Conservation (phyloP, 306 rosid genomes). For the Cercis canadensis region DNA sequence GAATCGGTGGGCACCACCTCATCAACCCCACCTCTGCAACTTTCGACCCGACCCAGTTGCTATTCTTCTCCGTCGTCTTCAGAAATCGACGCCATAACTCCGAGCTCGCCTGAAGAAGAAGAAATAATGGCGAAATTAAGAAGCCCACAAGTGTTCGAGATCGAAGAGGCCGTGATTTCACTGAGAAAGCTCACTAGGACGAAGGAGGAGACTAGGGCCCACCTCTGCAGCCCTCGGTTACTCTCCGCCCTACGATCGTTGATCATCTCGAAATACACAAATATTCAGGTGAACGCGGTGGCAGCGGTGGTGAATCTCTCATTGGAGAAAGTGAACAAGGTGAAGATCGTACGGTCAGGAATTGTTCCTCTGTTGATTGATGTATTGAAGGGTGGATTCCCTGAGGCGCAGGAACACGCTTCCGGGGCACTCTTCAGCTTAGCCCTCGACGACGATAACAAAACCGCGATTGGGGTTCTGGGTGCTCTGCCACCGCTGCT, state of each 20-base stretch:
- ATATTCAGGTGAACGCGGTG: conserved; percentile 71
- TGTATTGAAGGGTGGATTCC: conserved; percentile 62
- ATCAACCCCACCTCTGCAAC: conserved; percentile 55
- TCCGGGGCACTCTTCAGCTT: conserved; percentile 83
- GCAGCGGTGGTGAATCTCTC: conserved; percentile 86
- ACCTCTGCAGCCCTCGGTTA: conserved; percentile 55
- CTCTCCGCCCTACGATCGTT: conserved; percentile 58
- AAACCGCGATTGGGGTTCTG: conserved; percentile 82
- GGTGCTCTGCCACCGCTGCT: conserved; percentile 82
- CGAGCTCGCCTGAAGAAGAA: conserved; percentile 47
- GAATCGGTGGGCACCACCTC: conserved; percentile 51
- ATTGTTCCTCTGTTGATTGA: conserved; percentile 78
- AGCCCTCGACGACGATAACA: conserved; percentile 74
- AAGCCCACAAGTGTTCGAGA: conserved; percentile 47
- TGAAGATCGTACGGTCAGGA: conserved; percentile 90
- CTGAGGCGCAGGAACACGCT: conserved; percentile 88
- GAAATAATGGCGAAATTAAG: conserved; percentile 55
- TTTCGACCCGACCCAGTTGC: conserved; percentile 61
- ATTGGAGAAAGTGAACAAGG: conserved; percentile 65
- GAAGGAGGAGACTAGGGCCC: conserved; percentile 61
- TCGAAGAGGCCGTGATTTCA: conserved; percentile 64
- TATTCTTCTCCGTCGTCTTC: conserved; percentile 71
- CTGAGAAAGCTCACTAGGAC: conserved; percentile 65
- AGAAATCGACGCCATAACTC: conserved; percentile 54
- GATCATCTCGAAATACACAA: conserved; percentile 52